Percentiles rank a stretch among this genome's conserved stretches.
Conservation (phyloP, 208 protist genomes). For the Trypanosoma melophagium region DNA sequence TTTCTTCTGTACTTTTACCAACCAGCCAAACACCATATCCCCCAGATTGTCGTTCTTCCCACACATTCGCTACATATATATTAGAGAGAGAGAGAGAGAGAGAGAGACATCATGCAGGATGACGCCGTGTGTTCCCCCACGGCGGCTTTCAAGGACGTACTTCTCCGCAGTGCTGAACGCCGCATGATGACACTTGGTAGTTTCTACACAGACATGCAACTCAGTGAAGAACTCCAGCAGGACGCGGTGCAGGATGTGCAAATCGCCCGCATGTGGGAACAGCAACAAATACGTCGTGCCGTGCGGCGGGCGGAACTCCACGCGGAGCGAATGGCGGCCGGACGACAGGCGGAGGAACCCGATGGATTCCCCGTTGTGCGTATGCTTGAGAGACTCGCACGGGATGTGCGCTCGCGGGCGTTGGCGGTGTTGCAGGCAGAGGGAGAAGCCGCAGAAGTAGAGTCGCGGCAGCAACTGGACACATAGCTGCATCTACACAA, state of each 20-base stretch:
- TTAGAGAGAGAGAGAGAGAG: constrained; percentile 2
- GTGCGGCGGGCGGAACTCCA: constrained; percentile 18
- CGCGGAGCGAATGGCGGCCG: constrained; percentile 12
- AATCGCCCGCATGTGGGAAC: constrained; percentile 18
- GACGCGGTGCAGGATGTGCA: constrained; percentile 4
- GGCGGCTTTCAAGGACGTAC: neutral
- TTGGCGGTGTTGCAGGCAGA: neutral
- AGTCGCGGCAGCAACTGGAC: neutral
- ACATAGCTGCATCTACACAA: neutral
- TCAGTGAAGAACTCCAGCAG: constrained; percentile 8
- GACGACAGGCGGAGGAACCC: neutral
- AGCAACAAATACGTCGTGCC: neutral
- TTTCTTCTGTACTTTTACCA: constrained; percentile 5
- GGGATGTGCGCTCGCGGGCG: neutral
- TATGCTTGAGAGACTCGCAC: neutral
- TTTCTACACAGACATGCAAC: constrained; percentile 16
- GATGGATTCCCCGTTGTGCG: neutral
- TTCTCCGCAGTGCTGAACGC: constrained; percentile 5
- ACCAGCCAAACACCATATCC: too few relatives aligned
- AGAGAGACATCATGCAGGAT: neutral
- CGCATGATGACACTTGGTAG: constrained; percentile 18
- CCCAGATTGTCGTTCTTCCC: too few relatives aligned
- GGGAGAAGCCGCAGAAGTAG: neutral
- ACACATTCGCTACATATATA: neutral
- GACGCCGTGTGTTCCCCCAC: neutral